Conservation (phyloP, 257 asterid species). For the Perilla frutescens region DNA sequence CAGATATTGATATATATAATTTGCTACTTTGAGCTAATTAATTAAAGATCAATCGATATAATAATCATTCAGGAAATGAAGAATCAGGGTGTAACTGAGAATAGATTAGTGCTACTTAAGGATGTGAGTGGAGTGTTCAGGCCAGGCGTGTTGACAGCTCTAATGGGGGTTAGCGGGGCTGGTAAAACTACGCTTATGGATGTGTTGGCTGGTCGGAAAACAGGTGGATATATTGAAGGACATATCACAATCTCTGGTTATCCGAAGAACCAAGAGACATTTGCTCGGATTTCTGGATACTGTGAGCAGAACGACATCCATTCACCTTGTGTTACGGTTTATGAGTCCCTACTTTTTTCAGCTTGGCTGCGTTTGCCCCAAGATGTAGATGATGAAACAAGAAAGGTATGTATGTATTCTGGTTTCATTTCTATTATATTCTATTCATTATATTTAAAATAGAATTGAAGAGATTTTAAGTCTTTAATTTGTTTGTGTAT, state of each 20-base stretch:
- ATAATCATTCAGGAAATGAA: slow-evolving; percentile 43
- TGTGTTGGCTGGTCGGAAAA: slow-evolving; percentile 73
- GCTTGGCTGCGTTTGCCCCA: slow-evolving; percentile 70
- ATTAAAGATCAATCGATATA: too few relatives aligned
- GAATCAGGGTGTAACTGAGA: slow-evolving; percentile 51
- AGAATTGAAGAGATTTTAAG: too few relatives aligned
- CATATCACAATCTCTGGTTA: slow-evolving; percentile 63
- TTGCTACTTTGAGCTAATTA: too few relatives aligned
- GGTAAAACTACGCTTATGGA: slow-evolving; percentile 81
- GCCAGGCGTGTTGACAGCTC: slow-evolving; percentile 71
- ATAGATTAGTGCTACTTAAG: slow-evolving; percentile 56
- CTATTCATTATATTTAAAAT: too few relatives aligned
- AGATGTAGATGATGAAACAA: slow-evolving; percentile 43
- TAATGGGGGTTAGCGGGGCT: slow-evolving; percentile 81
- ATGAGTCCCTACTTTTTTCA: slow-evolving; percentile 64
- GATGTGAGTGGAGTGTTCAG: slow-evolving; percentile 68
- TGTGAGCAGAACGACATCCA: slow-evolving; percentile 74
- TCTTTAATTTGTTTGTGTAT: too few relatives aligned
- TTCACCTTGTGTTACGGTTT: slow-evolving; percentile 63
- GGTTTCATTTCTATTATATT: too few relatives aligned
- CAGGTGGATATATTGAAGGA: slow-evolving; percentile 71
- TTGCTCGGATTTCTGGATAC: slow-evolving; percentile 72
- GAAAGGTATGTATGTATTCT: slow-evolving; percentile 41
- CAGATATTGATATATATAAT: too few relatives aligned
- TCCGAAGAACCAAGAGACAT: slow-evolving; percentile 66